Conservation (phyloP, 805 yeast genomes). For the Saturnispora saitoi region DNA sequence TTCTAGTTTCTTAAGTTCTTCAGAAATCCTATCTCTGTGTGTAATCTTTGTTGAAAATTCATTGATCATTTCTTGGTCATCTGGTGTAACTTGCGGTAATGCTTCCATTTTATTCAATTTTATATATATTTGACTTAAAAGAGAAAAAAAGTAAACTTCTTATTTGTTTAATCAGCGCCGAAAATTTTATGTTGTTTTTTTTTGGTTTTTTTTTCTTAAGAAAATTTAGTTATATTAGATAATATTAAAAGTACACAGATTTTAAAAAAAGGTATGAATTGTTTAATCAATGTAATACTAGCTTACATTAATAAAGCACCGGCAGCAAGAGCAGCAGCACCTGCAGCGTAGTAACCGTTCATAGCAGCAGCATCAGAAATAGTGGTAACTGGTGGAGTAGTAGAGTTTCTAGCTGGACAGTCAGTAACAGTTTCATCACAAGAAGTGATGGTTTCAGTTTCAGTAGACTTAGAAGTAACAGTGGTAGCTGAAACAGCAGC, state of each 20-base stretch:
- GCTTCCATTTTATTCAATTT: slow-evolving; percentile 19
- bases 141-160: neutral
- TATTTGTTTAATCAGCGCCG: neutral
- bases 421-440: slow-evolving; percentile 31
- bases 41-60: slow-evolving; percentile 76
- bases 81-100: slow-evolving; percentile 65
- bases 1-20: slow-evolving; percentile 38
- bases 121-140: neutral
- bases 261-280: slow-evolving; percentile 7
- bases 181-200: neutral
- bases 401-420: slow-evolving; percentile 21
- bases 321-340: slow-evolving; percentile 24
- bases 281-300: slow-evolving; percentile 7
- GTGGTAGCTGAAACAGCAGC: slow-evolving; percentile 24
- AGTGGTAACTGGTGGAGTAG: slow-evolving; percentile 24
- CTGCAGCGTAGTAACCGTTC: slow-evolving; percentile 15
- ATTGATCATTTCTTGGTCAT: slow-evolving; percentile 85
- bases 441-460: slow-evolving; percentile 33
- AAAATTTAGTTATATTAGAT: neutral
- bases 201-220: neutral
- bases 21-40: slow-evolving; percentile 52
- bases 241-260: neutral
- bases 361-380: slow-evolving; percentile 30
- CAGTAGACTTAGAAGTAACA: slow-evolving; percentile 29
- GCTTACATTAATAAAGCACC: slow-evolving; percentile 28